These are phyloP conservation scores for Amauroascus verrucosus DNA, from an alignment of 2,329 filamentous ascomycete species.

Conservation along the genomic window DNA sequence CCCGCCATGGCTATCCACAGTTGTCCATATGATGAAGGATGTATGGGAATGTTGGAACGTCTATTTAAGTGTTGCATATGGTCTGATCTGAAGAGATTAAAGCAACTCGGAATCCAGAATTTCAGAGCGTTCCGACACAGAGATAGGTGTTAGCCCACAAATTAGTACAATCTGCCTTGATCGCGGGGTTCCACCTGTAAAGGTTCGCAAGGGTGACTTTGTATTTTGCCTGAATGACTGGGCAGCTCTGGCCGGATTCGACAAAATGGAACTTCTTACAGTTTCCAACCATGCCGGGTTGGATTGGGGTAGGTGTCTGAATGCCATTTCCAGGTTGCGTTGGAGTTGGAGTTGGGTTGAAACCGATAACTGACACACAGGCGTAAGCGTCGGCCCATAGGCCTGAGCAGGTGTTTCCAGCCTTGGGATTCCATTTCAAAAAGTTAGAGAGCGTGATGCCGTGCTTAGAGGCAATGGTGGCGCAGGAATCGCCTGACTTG, in stretches of 20 bases:
- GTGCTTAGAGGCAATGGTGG: slow-evolving; percentile 16
- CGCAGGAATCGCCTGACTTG: slow-evolving; percentile 19
- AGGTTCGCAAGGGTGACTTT: slow-evolving; percentile 16
- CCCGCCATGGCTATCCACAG: too few relatives aligned
- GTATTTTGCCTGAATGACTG: slow-evolving; percentile 17
- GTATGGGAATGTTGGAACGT: too few relatives aligned
- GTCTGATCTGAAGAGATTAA: too few relatives aligned
- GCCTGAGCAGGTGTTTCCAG: slow-evolving; percentile 1
- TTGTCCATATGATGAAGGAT: too few relatives aligned
- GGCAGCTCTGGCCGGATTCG: slow-evolving; percentile 18
- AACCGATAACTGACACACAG: slow-evolving; percentile 7
- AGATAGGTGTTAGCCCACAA: slow-evolving; percentile 19
- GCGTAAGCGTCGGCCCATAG: slow-evolving; percentile 1
- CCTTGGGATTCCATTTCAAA: slow-evolving; percentile 3
- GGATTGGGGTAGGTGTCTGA: slow-evolving; percentile 11
- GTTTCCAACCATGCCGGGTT: slow-evolving; percentile 17
- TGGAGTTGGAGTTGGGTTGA: neutral
- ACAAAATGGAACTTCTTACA: slow-evolving; percentile 22
- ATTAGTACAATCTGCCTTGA: slow-evolving; percentile 16
- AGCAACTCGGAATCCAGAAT: too few relatives aligned
- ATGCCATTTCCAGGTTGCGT: slow-evolving; percentile 4
- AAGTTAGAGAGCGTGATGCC: neutral
- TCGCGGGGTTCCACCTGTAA: slow-evolving; percentile 20
- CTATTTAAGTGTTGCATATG: too few relatives aligned
- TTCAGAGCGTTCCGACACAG: slow-evolving; percentile 16